Conservation (phyloP, 148 eudicot genomes). For the Rheum nobile region DNA sequence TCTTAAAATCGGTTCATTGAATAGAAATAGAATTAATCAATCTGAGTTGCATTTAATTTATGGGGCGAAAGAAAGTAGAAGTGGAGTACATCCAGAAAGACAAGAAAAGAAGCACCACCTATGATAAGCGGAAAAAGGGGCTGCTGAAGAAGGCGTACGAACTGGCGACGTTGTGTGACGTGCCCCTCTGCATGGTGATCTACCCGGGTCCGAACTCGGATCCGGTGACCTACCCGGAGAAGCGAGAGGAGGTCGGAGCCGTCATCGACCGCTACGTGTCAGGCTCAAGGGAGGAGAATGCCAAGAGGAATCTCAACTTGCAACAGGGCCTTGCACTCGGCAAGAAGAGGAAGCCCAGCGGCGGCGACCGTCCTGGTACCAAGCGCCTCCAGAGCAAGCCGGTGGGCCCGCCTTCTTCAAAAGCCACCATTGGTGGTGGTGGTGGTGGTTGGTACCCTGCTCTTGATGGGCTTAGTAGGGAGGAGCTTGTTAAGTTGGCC, state of each 20-base stretch:
- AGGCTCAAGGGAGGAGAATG: not conserved
- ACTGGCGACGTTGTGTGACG: not conserved
- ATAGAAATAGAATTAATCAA: not conserved
- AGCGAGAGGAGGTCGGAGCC: not conserved
- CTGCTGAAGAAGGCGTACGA: not conserved
- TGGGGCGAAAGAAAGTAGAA: not conserved
- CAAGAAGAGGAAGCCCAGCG: not conserved
- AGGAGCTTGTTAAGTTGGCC: not conserved
- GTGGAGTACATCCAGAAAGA: not conserved
- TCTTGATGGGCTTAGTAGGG: not conserved
- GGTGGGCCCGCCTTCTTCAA: no score
- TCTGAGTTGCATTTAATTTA: not conserved
- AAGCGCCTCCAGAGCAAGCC: no score
- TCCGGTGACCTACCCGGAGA: not conserved
- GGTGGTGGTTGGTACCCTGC: not conserved
- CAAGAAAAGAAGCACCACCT: not conserved
- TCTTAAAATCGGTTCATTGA: no score
- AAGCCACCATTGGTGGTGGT: no score
- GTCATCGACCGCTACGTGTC: not conserved
- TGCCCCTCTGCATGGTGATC: not conserved
- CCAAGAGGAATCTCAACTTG: not conserved
- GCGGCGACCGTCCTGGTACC: not conserved
- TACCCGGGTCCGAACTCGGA: not conserved
- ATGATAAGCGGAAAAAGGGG: not conserved
- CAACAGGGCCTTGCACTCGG: not conserved